Evolutionary conservation across 2,329 filamentous ascomycete genomes (phyloP), one percentile per base, ranked within the genome.

Genomic region (Tolypocladium pustulatum): DNA sequence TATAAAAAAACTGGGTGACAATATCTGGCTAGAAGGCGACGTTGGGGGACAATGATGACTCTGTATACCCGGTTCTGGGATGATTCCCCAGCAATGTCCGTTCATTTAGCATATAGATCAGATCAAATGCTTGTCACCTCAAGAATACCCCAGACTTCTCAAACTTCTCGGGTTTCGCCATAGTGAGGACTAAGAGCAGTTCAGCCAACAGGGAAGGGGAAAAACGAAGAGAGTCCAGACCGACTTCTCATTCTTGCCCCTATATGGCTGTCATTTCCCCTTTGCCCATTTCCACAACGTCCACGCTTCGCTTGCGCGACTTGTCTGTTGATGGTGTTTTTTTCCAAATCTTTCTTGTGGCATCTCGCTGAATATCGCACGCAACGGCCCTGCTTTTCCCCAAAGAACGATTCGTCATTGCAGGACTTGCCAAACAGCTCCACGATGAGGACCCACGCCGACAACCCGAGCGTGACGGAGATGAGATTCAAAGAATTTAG

Each of bases 341-440:
- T 41, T 62, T 46, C 74, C 68, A 52, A 78, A 57, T 73, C 70
- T 57, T 67, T 69, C 60, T 69, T 70, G 59, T 69, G 75, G 66
- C 75, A 77, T 54, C 65, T 68, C 6, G 77, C 77, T 22, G 69
- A 74, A 63, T 81, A 81, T 22, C 65, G 68, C 43, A 69, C 64
- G 37, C 70, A 71, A 20, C 67, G 67, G 7, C 64, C 65, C 52
- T 64, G 68, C 57, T 67, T 71, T 54, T 71, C 70, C 1, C 73
- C 72, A 41, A 76, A 76, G 58, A 81, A 77, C 2, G 68, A 67
- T 49, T 81, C 75, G 43, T 74, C 72, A 13, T 67, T 68, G 63
- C 73, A 78, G 41, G 77, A 79, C 49, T 73, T 75, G 9, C 80
- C 80, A 66, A 74, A 79, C 1, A 82, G 64, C 65, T 83, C 80